A percentile compares a stretch with the other conserved stretches of the same genome.
phyloP scores from a whole-genome alignment of 1,139 yeast species.

The Suhomyces atakaporum region DNA sequence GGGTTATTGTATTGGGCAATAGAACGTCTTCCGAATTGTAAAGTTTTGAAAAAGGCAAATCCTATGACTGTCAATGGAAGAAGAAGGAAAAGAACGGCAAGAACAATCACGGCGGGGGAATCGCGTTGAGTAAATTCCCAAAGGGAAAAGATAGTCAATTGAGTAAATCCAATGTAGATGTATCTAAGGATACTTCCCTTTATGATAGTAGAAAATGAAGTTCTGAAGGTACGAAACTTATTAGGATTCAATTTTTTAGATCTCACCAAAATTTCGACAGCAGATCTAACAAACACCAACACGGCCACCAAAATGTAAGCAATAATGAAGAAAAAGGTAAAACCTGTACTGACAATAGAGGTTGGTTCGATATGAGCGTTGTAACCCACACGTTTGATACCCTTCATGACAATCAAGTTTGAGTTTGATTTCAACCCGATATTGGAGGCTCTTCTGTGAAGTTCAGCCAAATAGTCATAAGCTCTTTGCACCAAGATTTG shows the following conservation, averaged over 20 bases:
- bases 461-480: slow-evolving; percentile 24
- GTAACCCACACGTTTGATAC: slow-evolving; percentile 73
- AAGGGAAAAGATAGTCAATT: slow-evolving; percentile 63
- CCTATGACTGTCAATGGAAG: slow-evolving; percentile 55
- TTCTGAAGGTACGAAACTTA: slow-evolving; percentile 51
- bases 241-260: slow-evolving; percentile 49
- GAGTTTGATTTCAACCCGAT: slow-evolving; percentile 40
- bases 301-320: slow-evolving; percentile 54
- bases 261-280: slow-evolving; percentile 47
- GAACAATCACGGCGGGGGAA: slow-evolving; percentile 73
- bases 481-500: slow-evolving; percentile 73
- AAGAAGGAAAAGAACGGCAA: slow-evolving; percentile 64
- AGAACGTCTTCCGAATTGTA: slow-evolving; percentile 57
- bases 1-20: slow-evolving; percentile 61
- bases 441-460: slow-evolving; percentile 30
- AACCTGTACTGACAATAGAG: slow-evolving; percentile 72
- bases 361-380: slow-evolving; percentile 70
- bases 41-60: slow-evolving; percentile 62
- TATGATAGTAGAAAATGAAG: slow-evolving; percentile 54
- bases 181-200: slow-evolving; percentile 73
- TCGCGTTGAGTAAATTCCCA: slow-evolving; percentile 75
- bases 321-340: slow-evolving; percentile 69
- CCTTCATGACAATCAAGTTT: slow-evolving; percentile 65
- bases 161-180: slow-evolving; percentile 75
- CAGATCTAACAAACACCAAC: slow-evolving; percentile 53